phyloP scores from a whole-genome alignment of 768 basidiomycete species.

The Podaxis pistillaris region DNA sequence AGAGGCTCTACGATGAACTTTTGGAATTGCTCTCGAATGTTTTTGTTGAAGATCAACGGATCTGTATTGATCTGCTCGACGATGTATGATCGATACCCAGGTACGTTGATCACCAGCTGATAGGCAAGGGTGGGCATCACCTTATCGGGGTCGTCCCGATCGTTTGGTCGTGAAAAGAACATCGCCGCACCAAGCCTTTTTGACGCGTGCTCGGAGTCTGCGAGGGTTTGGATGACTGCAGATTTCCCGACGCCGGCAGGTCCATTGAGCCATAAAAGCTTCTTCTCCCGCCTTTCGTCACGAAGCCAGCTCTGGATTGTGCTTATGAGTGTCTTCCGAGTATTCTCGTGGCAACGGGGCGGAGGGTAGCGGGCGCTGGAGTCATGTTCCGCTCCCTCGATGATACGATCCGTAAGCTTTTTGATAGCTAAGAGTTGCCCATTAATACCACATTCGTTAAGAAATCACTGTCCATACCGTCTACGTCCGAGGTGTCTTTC shows the following conservation, averaged over 20 bases:
- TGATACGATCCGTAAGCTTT: background rate
- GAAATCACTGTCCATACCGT: background rate
- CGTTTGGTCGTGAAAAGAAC: constrained; percentile 20
- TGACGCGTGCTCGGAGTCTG: constrained; percentile 15
- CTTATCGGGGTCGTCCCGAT: constrained; percentile 1
- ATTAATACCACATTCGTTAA: background rate
- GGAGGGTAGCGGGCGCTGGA: constrained; percentile 18
- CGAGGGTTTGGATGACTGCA: constrained; percentile 29
- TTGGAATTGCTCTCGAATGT: constrained; percentile 13
- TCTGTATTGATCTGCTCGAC: background rate
- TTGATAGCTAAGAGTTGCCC: background rate
- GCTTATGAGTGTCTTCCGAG: constrained; percentile 15
- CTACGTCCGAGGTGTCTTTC: background rate
- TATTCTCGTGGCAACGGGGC: constrained; percentile 21
- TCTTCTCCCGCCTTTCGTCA: background rate
- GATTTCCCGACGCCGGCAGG: constrained; percentile 29
- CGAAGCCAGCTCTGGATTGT: constrained; percentile 14
- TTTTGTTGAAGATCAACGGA: constrained; percentile 14
- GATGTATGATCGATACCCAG: background rate
- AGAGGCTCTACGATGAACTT: constrained; percentile 17
- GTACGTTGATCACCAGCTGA: constrained; percentile 17
- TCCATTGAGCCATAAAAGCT: constrained; percentile 22
- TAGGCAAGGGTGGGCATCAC: constrained; percentile 22
- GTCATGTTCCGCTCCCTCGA: constrained; percentile 7
- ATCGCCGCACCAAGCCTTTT: constrained; percentile 17